Conservation (phyloP, 78 protist species). For the Emiliania huxleyi region DNA sequence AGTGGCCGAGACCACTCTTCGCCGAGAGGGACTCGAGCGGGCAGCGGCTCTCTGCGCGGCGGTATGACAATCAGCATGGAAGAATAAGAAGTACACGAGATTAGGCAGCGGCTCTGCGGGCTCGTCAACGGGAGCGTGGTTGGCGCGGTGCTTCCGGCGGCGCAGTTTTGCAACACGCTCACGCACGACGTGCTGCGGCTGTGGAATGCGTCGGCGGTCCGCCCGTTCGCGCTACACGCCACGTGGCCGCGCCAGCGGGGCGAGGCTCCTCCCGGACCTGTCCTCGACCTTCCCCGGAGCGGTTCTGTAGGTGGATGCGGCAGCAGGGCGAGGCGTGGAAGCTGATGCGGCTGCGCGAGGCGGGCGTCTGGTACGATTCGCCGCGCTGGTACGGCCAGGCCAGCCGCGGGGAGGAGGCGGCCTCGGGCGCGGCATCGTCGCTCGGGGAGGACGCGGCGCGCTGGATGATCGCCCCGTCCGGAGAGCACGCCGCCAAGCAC, state of each 20-base stretch:
- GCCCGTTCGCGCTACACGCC: slow-evolving; percentile 4
- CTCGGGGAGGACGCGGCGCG: neutral
- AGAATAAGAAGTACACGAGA: too few relatives aligned
- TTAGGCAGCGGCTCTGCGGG: slow-evolving; percentile 11
- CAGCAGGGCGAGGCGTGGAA: neutral
- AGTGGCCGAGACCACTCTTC: neutral
- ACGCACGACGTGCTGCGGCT: neutral
- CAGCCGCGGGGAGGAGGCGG: neutral
- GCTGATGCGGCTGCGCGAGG: neutral
- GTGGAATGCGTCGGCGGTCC: neutral
- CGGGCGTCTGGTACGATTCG: neutral
- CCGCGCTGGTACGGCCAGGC: neutral
- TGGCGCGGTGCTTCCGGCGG: neutral
- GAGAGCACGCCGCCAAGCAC: neutral
- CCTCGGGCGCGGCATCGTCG: too few relatives aligned
- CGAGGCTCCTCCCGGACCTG: too few relatives aligned
- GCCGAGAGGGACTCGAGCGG: neutral
- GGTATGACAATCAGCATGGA: too few relatives aligned
- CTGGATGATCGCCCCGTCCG: neutral
- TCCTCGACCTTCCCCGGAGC: too few relatives aligned
- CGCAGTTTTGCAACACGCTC: neutral
- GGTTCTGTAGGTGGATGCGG: too few relatives aligned
- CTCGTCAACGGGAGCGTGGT: neutral
- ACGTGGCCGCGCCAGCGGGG: neutral
- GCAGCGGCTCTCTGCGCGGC: too few relatives aligned